Conservation (phyloP, 192 early-diverging fungal species). For the Coemansia sp. region DNA sequence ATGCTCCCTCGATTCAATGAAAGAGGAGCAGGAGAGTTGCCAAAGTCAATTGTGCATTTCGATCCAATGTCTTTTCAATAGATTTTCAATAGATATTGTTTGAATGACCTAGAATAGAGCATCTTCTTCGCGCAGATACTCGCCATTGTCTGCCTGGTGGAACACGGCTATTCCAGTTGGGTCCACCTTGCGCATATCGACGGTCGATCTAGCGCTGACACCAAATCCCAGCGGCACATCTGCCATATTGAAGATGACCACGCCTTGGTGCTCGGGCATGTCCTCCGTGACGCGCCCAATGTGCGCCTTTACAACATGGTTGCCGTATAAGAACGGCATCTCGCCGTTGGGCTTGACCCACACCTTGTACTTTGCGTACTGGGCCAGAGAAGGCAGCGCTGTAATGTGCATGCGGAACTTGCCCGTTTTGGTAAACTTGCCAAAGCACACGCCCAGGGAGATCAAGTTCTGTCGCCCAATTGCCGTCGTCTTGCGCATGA, state of each 20-base stretch:
- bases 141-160: slow-evolving; percentile 97
- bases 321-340: slow-evolving; percentile 98
- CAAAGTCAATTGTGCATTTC: neutral
- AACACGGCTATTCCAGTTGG: slow-evolving; percentile 93
- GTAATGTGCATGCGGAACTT: slow-evolving; percentile 97
- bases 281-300: slow-evolving; percentile 96
- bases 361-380: slow-evolving; percentile 97
- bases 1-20: neutral
- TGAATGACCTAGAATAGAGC: slow-evolving; percentile 59
- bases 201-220: slow-evolving; percentile 90
- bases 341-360: slow-evolving; percentile 99
- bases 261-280: slow-evolving; percentile 97
- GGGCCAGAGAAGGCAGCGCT: slow-evolving; percentile 84
- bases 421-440: slow-evolving; percentile 97
- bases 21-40: neutral
- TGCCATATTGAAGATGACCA: slow-evolving; percentile 89
- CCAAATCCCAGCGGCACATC: slow-evolving; percentile 97
- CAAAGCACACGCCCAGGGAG: slow-evolving; percentile 95
- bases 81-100: neutral
- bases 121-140: slow-evolving; percentile 85
- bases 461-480: slow-evolving; percentile 84
- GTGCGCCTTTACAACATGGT: slow-evolving; percentile 97
- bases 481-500: slow-evolving; percentile 84
- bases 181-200: slow-evolving; percentile 88
- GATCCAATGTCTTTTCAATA: neutral